These are phyloP conservation scores for Henckelia pumila DNA, from an alignment of 257 asterid genomes.

Conservation along the genomic window DNA sequence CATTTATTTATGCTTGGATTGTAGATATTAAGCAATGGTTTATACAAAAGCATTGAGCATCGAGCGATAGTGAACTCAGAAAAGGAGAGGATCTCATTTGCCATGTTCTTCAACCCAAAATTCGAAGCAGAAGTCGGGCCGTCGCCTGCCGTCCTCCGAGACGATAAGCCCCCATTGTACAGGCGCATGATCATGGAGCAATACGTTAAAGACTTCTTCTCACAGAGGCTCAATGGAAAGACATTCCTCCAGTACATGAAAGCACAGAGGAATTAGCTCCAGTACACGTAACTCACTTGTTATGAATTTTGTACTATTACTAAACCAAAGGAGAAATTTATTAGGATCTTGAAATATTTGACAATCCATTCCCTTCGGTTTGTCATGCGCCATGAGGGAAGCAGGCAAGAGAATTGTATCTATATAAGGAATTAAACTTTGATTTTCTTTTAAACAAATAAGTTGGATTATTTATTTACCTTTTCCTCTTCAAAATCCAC, in stretches of 20 bases:
- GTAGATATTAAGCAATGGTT: constrained; percentile 67
- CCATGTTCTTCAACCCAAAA: constrained; percentile 63
- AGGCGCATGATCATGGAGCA: constrained; percentile 39
- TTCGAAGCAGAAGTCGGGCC: constrained; percentile 57
- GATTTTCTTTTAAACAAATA: too few species aligned
- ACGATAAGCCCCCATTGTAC: constrained; percentile 33
- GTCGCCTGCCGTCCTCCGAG: constrained; percentile 24
- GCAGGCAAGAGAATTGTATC: too few species aligned
- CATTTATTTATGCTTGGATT: neutral
- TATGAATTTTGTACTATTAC: too few species aligned
- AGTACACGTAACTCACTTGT: neutral
- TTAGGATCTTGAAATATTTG: too few species aligned
- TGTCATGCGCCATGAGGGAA: too few species aligned
- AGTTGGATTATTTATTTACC: neutral
- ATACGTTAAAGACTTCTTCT: constrained; percentile 50
- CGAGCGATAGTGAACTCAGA: constrained; percentile 50
- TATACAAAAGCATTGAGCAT: constrained; percentile 67
- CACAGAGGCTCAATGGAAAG: constrained; percentile 53
- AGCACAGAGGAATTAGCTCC: constrained; percentile 6
- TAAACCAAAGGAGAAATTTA: too few species aligned
- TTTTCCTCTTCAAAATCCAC: neutral
- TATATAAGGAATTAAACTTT: too few species aligned
- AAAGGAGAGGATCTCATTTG: constrained; percentile 55
- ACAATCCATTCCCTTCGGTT: too few species aligned
- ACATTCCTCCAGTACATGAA: constrained; percentile 48